Base-by-base conservation (phyloP, 352 stramenopile genomes). In the Globisporangium cederbergense region DNA sequence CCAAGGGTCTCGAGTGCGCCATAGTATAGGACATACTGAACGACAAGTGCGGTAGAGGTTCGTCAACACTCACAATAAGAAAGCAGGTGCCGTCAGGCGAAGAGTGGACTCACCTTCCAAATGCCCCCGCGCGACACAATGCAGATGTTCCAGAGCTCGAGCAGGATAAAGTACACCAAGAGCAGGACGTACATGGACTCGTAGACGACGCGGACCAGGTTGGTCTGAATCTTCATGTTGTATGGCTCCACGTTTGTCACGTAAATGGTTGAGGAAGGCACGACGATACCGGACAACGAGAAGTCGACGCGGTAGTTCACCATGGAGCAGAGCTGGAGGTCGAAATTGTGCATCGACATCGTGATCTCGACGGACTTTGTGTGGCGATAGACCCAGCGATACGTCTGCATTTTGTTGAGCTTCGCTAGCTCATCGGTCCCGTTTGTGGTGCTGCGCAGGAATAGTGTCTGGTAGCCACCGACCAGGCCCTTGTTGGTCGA, bases 221-320 rank as follows among this genome's bases (percentile, higher is more conserved):
- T 90, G n/a, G 64, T 72, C 22, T 56, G 58, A 10, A 77, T 59
- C 10, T 71, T 74, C 36, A 88, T 76, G 66, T 90, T 80, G 71
- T 90, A 90, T 13, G 79, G 78, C 62, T 90, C 76, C 32, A 88
- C 71, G n/a, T 87, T 86, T 1, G 78, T 71, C 0, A 90, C 76
- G 25, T 86, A 70, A 13, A 90, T 73, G 25, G 65, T 56, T 0
- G 70, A 75, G 9, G 63, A 43, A 1, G 79, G 71, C n/a, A 49
- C 72, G 5, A 90, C 72, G 0, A 73, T 76, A n/a, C 81, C 81
- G 2, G 78, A 73, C 18, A 90, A 65, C 40, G 83, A 74, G 47
- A 89, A 90, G 32, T 77, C 64, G 32, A 88, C 64, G 2, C 64
- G 77, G 32, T 89, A 64, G 18, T 83, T 58, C 13, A 88, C 73